Percentiles rank a stretch among this genome's conserved stretches.
These are phyloP conservation scores for Crinitomyces ghanaensis DNA, from an alignment of 805 yeast genomes.

Conservation along the genomic window DNA sequence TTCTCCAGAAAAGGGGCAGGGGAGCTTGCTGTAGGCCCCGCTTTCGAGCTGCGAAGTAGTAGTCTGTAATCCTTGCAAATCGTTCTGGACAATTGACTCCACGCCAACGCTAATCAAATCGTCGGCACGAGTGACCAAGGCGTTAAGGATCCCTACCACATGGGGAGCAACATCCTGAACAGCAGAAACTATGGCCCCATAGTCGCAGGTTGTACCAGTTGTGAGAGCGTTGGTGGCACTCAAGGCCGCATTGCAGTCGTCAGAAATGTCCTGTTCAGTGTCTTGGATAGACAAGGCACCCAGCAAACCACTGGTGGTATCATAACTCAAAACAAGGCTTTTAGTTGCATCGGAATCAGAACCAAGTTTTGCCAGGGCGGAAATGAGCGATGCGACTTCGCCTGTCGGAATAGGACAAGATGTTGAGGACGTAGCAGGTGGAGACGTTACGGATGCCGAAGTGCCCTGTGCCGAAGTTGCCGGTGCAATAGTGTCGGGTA, in stretches of 20 bases:
- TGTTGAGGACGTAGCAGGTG: background rate
- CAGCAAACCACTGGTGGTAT: constrained; percentile 13
- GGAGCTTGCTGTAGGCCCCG: constrained; percentile 2
- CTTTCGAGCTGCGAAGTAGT: background rate
- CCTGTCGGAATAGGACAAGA: constrained; percentile 8
- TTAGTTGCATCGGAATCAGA: constrained; percentile 10
- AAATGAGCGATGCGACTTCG: constrained; percentile 4
- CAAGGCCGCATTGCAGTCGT: constrained; percentile 11
- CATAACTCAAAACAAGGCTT: constrained; percentile 6
- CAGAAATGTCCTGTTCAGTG: constrained; percentile 13
- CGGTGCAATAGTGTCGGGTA: constrained; percentile 1
- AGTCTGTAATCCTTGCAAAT: background rate
- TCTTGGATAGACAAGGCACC: constrained; percentile 24
- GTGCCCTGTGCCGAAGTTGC: constrained; percentile 3
- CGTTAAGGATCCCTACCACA: constrained; percentile 13
- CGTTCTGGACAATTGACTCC: constrained; percentile 1
- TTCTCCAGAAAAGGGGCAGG: constrained; percentile 6
- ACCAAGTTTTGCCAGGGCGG: constrained; percentile 10
- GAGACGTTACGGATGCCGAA: constrained; percentile 1
- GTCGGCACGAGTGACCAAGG: constrained; percentile 15
- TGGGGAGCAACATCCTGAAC: constrained; percentile 9
- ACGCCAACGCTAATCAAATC: constrained; percentile 1
- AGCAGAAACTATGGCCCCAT: constrained; percentile 5
- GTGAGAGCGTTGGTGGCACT: constrained; percentile 10
- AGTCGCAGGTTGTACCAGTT: constrained; percentile 9